Evolutionary conservation across 202 grass and related monocot genomes (phyloP).

Genomic region (Bolboschoenoplectus hybrid): DNA sequence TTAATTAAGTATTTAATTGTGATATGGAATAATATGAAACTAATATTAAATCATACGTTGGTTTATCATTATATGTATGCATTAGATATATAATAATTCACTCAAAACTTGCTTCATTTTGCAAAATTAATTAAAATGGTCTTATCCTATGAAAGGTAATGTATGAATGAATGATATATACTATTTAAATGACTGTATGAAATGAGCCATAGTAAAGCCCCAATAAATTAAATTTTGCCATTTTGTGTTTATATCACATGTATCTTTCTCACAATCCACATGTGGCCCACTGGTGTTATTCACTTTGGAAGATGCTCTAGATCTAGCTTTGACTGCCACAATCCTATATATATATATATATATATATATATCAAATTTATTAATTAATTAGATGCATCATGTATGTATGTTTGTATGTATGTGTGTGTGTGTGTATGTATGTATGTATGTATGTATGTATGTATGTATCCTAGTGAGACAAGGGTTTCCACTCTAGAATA

Average conservation of each 20-base stretch:
- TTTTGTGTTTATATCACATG: slow-evolving; percentile 24
- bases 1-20: too few relatives aligned
- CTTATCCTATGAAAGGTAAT: not conserved
- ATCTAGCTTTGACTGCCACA: slow-evolving; percentile 35
- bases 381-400: slow-evolving; percentile 22
- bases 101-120: too few relatives aligned
- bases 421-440: not conserved
- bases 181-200: not conserved
- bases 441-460: not conserved
- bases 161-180: not conserved
- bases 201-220: not conserved
- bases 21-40: too few relatives aligned
- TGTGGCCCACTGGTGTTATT: not conserved
- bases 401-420: not conserved
- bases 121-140: too few relatives aligned
- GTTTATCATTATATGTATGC: too few relatives aligned
- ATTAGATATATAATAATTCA: too few relatives aligned
- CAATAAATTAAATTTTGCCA: not conserved
- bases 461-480: slow-evolving; percentile 15
- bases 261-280: not conserved
- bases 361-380: not conserved
- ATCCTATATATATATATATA: not conserved
- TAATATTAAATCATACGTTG: too few relatives aligned
- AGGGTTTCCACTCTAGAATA: slow-evolving; percentile 1
- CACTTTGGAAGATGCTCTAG: slow-evolving; percentile 34